These are phyloP conservation scores for Schoenoplectus tabernaemontani DNA, from an alignment of 202 grass and related monocot species.

Conservation along the genomic window DNA sequence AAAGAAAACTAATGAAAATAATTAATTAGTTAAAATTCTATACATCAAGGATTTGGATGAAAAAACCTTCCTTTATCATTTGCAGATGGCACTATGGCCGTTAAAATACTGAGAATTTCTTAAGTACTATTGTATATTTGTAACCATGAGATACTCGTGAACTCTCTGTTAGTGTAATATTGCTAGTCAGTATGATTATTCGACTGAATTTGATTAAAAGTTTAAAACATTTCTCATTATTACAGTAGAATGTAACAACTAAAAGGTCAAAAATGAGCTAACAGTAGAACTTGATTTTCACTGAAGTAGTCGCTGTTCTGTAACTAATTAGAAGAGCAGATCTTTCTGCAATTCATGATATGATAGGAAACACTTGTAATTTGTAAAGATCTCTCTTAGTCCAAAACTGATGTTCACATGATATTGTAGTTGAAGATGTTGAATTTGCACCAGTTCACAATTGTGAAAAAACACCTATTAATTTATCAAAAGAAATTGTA, in stretches of 20 bases:
- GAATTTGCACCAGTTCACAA: background rate
- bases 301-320: background rate
- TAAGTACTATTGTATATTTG: background rate
- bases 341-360: background rate
- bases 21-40: background rate
- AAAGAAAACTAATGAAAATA: background rate
- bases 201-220: background rate
- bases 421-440: background rate
- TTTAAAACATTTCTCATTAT: background rate
- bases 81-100: background rate
- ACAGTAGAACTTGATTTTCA: background rate
- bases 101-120: background rate
- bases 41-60: background rate
- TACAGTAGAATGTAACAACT: background rate
- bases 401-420: background rate
- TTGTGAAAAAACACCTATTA: background rate
- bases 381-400: background rate
- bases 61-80: background rate
- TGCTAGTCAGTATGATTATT: background rate
- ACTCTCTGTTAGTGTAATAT: background rate
- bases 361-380: background rate
- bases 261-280: background rate
- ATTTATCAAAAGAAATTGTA: background rate
- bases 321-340: background rate
- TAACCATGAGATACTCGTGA: background rate